Evolutionary conservation across 2,329 filamentous ascomycete species (phyloP).

Genomic region (Atkinsonella texensis): DNA sequence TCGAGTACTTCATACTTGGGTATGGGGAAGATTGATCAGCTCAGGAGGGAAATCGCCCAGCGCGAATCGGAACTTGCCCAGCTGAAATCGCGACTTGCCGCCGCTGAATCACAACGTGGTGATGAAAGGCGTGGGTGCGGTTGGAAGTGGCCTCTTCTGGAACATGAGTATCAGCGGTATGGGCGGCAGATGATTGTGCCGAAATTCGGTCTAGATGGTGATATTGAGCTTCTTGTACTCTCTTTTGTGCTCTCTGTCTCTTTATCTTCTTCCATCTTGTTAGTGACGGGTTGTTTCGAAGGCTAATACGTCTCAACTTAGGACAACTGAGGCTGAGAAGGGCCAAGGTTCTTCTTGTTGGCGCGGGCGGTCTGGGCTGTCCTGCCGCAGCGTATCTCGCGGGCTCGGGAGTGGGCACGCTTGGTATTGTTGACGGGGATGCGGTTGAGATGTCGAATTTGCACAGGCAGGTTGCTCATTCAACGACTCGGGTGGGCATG

Average conservation of each 20-base stretch:
- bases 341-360: conserved; percentile 67
- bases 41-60: conserved; percentile 35
- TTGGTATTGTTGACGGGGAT: conserved; percentile 83
- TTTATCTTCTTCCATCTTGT: too few relatives aligned
- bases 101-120: conserved; percentile 19
- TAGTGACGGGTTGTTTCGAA: too few relatives aligned
- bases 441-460: conserved; percentile 81
- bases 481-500: conserved; percentile 55
- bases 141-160: conserved; percentile 55
- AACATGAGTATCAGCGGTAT: conserved; percentile 74
- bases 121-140: background rate
- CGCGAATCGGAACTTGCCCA: conserved; percentile 35
- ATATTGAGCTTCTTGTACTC: background rate
- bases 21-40: conserved; percentile 24
- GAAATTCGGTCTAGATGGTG: conserved; percentile 64
- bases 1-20: too few relatives aligned
- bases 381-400: conserved; percentile 89
- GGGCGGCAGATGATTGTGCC: conserved; percentile 85
- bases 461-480: conserved; percentile 82
- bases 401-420: conserved; percentile 70
- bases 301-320: conserved; percentile 18
- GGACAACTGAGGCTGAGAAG: conserved; percentile 65
- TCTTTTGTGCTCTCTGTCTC: background rate
- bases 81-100: conserved; percentile 32
- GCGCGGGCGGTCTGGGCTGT: conserved; percentile 81